Conservation (phyloP, 2,329 filamentous ascomycete genomes). For the Stylonectria norvegica region DNA sequence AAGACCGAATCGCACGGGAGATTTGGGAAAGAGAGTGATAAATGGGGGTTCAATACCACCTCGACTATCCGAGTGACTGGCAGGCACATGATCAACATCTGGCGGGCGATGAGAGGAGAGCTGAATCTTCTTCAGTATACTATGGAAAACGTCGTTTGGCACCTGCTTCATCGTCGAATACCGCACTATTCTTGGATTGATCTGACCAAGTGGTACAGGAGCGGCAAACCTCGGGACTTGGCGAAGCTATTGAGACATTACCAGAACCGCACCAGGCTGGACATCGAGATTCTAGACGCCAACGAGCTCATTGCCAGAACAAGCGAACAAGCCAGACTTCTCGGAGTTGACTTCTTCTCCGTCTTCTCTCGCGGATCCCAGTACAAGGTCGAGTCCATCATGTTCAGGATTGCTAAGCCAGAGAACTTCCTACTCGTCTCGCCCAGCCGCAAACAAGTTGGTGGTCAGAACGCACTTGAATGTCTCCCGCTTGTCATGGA, state of each 20-base stretch:
- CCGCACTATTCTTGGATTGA: conserved; percentile 81
- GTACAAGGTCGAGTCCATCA: conserved; percentile 97
- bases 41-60: conserved; percentile 92
- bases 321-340: conserved; percentile 86
- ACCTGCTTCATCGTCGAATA: conserved; percentile 80
- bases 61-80: conserved; percentile 92
- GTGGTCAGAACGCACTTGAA: conserved; percentile 88
- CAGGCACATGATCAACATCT: conserved; percentile 94
- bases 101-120: conserved; percentile 93
- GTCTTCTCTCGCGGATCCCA: conserved; percentile 94
- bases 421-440: conserved; percentile 91
- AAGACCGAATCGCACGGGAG: conserved; percentile 78
- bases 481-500: conserved; percentile 97
- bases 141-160: conserved; percentile 93
- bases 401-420: conserved; percentile 97
- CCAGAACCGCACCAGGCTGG: conserved; percentile 67
- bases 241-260: conserved; percentile 77
- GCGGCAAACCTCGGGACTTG: conserved; percentile 64
- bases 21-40: conserved; percentile 81
- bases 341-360: conserved; percentile 95
- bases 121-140: conserved; percentile 90
- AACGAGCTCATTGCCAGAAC: conserved; percentile 88
- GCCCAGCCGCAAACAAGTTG: conserved; percentile 87
- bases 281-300: conserved; percentile 85
- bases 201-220: conserved; percentile 78